Conservation (phyloP, 2,329 filamentous ascomycete species). For the Epichloe scottii region DNA sequence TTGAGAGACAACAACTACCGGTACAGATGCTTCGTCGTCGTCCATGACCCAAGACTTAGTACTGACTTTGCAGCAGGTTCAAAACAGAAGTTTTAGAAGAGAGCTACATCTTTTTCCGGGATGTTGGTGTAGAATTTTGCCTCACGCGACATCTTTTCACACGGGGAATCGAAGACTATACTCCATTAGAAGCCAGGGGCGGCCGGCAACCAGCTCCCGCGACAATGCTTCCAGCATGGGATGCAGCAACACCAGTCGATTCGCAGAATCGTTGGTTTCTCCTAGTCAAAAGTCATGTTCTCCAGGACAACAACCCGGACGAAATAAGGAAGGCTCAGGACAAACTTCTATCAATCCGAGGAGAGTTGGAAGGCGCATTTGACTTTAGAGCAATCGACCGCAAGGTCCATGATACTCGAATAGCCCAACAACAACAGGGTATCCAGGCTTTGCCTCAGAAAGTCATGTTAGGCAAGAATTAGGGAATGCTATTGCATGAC, state of each 20-base stretch:
- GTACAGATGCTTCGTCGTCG: conserved; percentile 20
- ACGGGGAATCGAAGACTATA: conserved; percentile 19
- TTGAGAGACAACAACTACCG: conserved; percentile 39
- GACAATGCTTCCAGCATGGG: conserved; percentile 31
- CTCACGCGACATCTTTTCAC: conserved; percentile 35
- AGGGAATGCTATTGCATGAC: background rate
- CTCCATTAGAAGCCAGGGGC: conserved; percentile 18
- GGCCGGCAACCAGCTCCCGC: conserved; percentile 9
- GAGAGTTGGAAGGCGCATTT: conserved; percentile 38
- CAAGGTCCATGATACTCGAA: conserved; percentile 39
- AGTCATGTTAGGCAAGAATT: conserved; percentile 22
- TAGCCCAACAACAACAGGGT: conserved; percentile 24
- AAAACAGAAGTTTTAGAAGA: conserved; percentile 42
- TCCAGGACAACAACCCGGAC: conserved; percentile 45
- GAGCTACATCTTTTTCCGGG: conserved; percentile 38
- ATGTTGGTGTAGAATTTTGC: conserved; percentile 42
- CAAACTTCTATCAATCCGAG: conserved; percentile 32
- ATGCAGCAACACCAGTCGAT: conserved; percentile 35
- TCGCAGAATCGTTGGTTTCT: conserved; percentile 41
- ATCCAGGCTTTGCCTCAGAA: conserved; percentile 27
- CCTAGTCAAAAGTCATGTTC: conserved; percentile 38
- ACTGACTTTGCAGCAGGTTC: conserved; percentile 26
- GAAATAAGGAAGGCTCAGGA: conserved; percentile 43
- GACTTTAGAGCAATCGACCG: conserved; percentile 40
- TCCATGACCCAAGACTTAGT: background rate